Percentiles rank a stretch among this genome's conserved stretches.
Conservation (phyloP, 2,329 filamentous ascomycete species). For the Colletotrichum sp. region DNA sequence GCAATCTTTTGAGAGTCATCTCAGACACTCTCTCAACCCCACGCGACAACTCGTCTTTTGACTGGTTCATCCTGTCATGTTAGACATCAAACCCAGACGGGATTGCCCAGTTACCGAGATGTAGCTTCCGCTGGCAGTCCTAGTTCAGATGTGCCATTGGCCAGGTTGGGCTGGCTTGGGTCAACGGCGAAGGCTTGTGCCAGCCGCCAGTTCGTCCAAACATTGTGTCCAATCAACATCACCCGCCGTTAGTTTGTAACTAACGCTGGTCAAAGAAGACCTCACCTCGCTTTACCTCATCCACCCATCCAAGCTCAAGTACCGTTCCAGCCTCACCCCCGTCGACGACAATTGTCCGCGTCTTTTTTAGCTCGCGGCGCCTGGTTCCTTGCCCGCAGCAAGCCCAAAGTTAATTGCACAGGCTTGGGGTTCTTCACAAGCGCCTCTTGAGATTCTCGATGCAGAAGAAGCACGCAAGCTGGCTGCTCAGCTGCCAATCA, state of each 20-base stretch:
- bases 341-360: conserved; percentile 14
- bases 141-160: background rate
- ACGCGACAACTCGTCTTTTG: background rate
- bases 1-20: background rate
- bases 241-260: background rate
- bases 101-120: conserved; percentile 7
- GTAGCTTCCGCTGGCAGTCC: background rate
- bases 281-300: background rate
- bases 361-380: conserved; percentile 17
- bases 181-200: background rate
- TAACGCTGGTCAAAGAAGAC: background rate
- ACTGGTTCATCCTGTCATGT: background rate
- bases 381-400: conserved; percentile 18
- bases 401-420: conserved; percentile 16
- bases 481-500: conserved; percentile 13
- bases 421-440: conserved; percentile 6
- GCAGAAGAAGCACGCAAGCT: conserved; percentile 19
- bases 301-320: conserved; percentile 7
- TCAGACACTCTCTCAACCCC: conserved; percentile 9
- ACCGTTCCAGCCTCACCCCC: conserved; percentile 17
- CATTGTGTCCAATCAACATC: background rate
- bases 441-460: conserved; percentile 15
- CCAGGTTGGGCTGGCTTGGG: background rate
- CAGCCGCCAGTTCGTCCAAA: conserved; percentile 13
- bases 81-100: background rate